Evolutionary conservation across 2,329 filamentous ascomycete species (phyloP), one percentile per base, ranked within the genome.

Genomic region (Trichophyton benhamiae): DNA sequence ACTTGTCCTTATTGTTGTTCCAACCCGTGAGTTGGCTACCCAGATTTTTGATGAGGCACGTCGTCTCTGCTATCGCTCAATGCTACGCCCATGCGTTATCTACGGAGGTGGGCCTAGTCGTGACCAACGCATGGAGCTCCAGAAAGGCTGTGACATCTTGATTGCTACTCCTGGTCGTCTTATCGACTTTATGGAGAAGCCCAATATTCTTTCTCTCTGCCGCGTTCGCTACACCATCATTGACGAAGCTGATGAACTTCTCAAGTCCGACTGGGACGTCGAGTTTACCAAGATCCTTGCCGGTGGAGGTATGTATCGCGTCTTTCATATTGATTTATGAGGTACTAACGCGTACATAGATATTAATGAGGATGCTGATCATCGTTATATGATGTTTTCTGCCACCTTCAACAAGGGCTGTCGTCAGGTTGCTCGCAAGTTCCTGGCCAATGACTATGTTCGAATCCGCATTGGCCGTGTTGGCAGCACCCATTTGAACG

Each of bases 21-120:
- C 94, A 0, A 94, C 88, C 60, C 88, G 94, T 41, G 94, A 99
- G 78, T 77, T 99, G 3, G 90, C 91, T 0, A 87, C 91, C 1
- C 94, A 99, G 71, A 96, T 97, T 67, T 97, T 91, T 75, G 90
- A 96, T 65, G 92, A 97, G 72, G 86, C 89, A 27, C 87, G 94
- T 64, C 90, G 92, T 67, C 84, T 97, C 57, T 96, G 91, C 72
- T 99, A 99, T 69, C 86, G 94, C 0, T 91, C 89, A 2, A 96
- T 95, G 89, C 81, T 99, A 62, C 90, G 94, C 46, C 92, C 94
- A 25, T 91, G 88, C 67, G 90, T 95, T 49, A 80, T 87, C 33
- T 99, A 97, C 67, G 94, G 94, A 58, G 94, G 94, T 65, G 85
- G 85, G 5, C 88, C 89, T 0, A 69, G 84, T n/a, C 72, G 74